Base-by-base conservation (phyloP, 352 stramenopile genomes). In the Phytopythium helicoides region DNA sequence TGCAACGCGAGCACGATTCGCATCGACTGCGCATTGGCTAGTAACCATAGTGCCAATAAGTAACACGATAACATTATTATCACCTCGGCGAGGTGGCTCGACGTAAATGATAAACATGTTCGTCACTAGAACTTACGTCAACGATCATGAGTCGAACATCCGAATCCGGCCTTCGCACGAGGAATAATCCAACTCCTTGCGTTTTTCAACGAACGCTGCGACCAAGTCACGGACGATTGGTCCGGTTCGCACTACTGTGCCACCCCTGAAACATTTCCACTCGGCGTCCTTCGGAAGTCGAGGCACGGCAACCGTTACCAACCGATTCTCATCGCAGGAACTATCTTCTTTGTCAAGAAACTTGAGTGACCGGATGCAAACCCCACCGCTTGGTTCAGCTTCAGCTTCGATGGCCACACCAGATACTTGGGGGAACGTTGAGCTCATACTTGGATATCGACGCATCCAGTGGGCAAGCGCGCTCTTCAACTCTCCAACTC, bases 401-500 rank as follows among this genome's bases (percentile, higher is more conserved):
- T 86, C 68, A 38, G 66, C 81, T 11, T 69, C 49, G 9, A 73
- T 44, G 9, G 52, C 61, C 39, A 88, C 58, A 41, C 71, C 73
- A 6, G 85, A 92, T 46, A 94, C 57, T 41, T 95, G 84, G 22
- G 87, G 85, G 40, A 83, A 87, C 5, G 78, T 86, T 6, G 82
- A 85, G 47, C 70, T 89, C 60, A 89, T 73, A 18, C 57, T 64
- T 28, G 76, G 76, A 37, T 76, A 84, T 18, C 68, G 66, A 31
- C 60, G 66, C 42, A 96, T 46, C 74, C 90, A 85, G 47, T 89
- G 72, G 11, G 65, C 59, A 23, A 96, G 64, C 12, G 72, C 85
- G 4, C 52, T 33, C 21, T 71, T 70, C 11, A 96, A 59, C 35
- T 81, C 42, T 4, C 45, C 8, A 21, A 77, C 59, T 6, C 58